Percentiles rank a stretch among this genome's conserved stretches.
Conservation (phyloP, 2,329 filamentous ascomycete species). For the Claviceps pazoutovae region DNA sequence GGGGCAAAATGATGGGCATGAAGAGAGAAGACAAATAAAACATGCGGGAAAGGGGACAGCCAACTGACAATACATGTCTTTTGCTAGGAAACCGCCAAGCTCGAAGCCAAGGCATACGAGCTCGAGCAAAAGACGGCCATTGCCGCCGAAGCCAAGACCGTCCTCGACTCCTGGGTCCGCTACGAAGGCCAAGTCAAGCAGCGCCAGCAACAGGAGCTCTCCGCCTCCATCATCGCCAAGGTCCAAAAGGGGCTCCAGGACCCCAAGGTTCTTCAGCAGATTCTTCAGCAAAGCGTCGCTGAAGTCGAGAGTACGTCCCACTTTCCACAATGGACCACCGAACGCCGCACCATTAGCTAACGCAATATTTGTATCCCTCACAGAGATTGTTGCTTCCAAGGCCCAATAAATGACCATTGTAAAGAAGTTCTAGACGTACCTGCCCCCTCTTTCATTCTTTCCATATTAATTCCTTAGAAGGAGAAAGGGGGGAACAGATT, state of each 20-base stretch:
- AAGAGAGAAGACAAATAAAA: background rate
- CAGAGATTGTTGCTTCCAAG: background rate
- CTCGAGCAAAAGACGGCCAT: constrained; percentile 92
- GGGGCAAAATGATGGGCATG: no score
- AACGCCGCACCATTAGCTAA: background rate
- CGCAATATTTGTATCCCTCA: background rate
- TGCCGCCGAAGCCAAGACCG: constrained; percentile 81
- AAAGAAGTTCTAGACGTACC: background rate
- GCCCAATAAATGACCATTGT: background rate
- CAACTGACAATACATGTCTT: constrained; percentile 1
- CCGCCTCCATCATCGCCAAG: constrained; percentile 86
- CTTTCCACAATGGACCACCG: background rate
- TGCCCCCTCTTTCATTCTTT: no score
- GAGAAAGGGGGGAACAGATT: background rate
- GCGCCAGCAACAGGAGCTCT: constrained; percentile 93
- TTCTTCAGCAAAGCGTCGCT: constrained; percentile 87
- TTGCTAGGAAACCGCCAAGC: constrained; percentile 78
- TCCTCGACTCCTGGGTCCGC: constrained; percentile 96
- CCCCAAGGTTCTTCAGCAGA: constrained; percentile 94
- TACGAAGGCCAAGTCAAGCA: constrained; percentile 99
- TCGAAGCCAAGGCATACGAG: constrained; percentile 93
- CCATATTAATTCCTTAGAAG: background rate
- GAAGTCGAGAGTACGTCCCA: constrained; percentile 75
- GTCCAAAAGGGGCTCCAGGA: constrained; percentile 98
- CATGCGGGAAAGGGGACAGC: no score